phyloP scores from a whole-genome alignment of 2,329 filamentous ascomycete genomes.

The Epicoccum nigrum region DNA sequence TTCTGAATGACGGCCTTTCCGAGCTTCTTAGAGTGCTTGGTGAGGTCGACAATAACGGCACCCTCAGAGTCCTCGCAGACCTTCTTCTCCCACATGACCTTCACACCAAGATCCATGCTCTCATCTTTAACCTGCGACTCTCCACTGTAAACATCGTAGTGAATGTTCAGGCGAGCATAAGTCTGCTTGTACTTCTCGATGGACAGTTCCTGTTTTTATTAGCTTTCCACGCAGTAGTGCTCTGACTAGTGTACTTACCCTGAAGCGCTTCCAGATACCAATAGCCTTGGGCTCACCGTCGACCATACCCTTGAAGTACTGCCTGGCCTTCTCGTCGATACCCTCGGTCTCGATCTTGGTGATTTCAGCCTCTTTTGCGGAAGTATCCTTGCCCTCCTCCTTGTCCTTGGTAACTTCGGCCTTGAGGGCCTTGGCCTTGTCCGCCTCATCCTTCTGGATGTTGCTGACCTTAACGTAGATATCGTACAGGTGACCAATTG shows the following conservation, averaged over 20 bases:
- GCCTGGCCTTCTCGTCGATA: conserved; percentile 74
- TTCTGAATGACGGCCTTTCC: conserved; percentile 71
- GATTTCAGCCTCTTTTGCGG: conserved; percentile 50
- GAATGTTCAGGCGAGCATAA: conserved; percentile 68
- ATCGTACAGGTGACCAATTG: conserved; percentile 81
- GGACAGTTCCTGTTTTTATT: conserved; percentile 56
- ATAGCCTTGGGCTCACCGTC: conserved; percentile 65
- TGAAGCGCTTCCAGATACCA: conserved; percentile 67
- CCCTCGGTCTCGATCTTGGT: conserved; percentile 47
- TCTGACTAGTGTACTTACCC: conserved; percentile 33
- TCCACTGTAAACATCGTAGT: conserved; percentile 70
- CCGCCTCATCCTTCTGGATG: conserved; percentile 68
- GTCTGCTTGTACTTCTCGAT: conserved; percentile 69
- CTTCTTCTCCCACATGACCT: conserved; percentile 63
- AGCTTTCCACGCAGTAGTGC: conserved; percentile 1
- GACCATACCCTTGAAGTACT: conserved; percentile 72
- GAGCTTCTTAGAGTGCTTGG: conserved; percentile 71
- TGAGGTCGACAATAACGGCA: conserved; percentile 71
- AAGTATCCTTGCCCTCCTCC: conserved; percentile 51
- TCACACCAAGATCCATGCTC: conserved; percentile 66
- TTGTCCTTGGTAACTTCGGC: conserved; percentile 46
- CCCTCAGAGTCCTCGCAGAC: conserved; percentile 70
- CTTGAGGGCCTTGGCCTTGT: conserved; percentile 65
- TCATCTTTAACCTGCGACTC: conserved; percentile 70
- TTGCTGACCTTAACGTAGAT: conserved; percentile 79